Conservation (phyloP, 257 asterid species). For the Capsicum rhomboideum region DNA sequence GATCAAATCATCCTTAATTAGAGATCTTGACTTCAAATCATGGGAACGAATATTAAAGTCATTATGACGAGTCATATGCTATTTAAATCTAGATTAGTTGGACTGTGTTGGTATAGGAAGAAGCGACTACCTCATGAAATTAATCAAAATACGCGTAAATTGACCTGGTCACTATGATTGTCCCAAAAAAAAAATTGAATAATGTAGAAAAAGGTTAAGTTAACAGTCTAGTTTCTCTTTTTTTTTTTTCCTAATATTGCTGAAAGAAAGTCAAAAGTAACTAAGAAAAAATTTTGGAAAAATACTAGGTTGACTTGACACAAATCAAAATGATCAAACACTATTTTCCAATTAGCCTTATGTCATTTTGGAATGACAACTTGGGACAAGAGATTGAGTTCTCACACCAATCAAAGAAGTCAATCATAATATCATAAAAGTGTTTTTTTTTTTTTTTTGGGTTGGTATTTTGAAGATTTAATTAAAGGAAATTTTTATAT, state of each 20-base stretch:
- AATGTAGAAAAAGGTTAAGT: not conserved
- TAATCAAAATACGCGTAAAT: not conserved
- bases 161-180: not conserved
- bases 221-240: too few species aligned
- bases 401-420: not conserved
- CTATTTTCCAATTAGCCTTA: not conserved
- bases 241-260: not conserved
- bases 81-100: not conserved
- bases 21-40: not conserved
- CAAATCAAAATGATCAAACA: not conserved
- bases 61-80: not conserved
- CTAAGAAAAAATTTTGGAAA: not conserved
- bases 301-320: not conserved
- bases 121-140: not conserved
- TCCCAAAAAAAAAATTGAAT: not conserved
- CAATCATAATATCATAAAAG: not conserved
- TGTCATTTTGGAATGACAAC: not conserved
- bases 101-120: not conserved
- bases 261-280: not conserved
- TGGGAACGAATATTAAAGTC: not conserved
- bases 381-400: not conserved
- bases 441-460: not conserved
- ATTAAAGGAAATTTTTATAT: not conserved
- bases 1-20: not conserved
- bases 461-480: too few species aligned